Evolutionary conservation across 257 asterid genomes (phyloP).

Genomic region (Cordia subcordata): DNA sequence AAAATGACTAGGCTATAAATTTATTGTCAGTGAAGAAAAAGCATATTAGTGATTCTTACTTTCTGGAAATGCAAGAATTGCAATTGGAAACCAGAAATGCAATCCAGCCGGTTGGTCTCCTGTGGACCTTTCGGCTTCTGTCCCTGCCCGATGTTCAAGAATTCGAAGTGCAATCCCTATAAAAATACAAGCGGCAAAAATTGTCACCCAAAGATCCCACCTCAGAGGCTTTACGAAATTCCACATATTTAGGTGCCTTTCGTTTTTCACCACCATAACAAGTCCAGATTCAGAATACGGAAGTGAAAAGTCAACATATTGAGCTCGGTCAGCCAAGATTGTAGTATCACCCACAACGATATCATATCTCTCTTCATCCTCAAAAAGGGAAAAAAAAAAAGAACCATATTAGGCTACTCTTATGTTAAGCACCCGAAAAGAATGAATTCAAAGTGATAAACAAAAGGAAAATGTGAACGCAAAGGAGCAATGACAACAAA

Average conservation of each 20-base stretch:
- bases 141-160: conserved; percentile 23
- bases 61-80: conserved; percentile 56
- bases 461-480: conserved; percentile 17
- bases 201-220: conserved; percentile 48
- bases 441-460: background rate
- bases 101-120: conserved; percentile 19
- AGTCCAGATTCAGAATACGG: conserved; percentile 62
- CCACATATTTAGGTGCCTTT: conserved; percentile 48
- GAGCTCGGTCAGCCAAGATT: conserved; percentile 44
- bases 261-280: conserved; percentile 35
- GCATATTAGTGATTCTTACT: conserved; percentile 14
- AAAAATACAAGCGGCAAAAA: conserved; percentile 18
- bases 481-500: conserved; percentile 21
- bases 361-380: conserved; percentile 28
- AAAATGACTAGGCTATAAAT: background rate
- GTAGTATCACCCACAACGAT: conserved; percentile 60
- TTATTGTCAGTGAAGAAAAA: background rate
- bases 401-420: background rate
- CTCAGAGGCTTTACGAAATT: conserved; percentile 36
- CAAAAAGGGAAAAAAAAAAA: conserved; percentile 3
- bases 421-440: background rate
- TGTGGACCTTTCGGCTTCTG: conserved; percentile 17
- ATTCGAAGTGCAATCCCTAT: conserved; percentile 29
- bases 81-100: conserved; percentile 40
- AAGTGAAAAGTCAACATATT: conserved; percentile 37